These are phyloP conservation scores for Pythium volutum DNA, from an alignment of 352 stramenopile genomes.

Conservation along the genomic window DNA sequence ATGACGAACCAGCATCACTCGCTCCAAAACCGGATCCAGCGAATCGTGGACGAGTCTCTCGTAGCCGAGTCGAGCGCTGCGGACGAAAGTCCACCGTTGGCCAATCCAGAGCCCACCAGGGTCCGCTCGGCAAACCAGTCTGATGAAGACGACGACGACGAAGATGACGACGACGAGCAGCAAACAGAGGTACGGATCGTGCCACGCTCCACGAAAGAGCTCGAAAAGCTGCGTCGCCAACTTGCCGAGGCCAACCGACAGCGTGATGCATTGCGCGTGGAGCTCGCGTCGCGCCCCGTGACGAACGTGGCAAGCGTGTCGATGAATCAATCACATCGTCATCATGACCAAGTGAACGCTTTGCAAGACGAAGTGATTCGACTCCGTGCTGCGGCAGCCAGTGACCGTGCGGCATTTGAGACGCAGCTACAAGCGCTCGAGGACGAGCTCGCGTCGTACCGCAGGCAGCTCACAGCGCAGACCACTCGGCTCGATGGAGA, in stretches of 20 bases:
- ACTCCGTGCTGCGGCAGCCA: neutral
- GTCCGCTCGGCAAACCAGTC: neutral
- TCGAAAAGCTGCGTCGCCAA: neutral
- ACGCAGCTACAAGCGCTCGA: neutral
- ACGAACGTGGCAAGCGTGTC: neutral
- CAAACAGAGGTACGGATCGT: conserved; percentile 1
- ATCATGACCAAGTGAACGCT: conserved; percentile 9
- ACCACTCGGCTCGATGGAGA: conserved; percentile 3
- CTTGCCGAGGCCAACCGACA: conserved; percentile 3
- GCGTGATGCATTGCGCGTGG: neutral
- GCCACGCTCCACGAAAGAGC: conserved; percentile 3
- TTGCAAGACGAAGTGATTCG: conserved; percentile 13
- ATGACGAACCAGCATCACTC: neutral
- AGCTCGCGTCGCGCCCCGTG: neutral
- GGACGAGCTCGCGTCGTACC: neutral
- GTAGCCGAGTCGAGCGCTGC: neutral
- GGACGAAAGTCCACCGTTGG: neutral
- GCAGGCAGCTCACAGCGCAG: conserved; percentile 1
- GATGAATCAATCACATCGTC: neutral
- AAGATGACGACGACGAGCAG: neutral
- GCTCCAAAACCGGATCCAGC: neutral
- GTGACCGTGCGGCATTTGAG: conserved; percentile 6
- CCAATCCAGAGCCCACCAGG: neutral
- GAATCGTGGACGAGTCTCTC: neutral
- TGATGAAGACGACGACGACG: neutral